Evolutionary conservation across 257 asterid genomes (phyloP).

Genomic region (Anisodus tanguticus): DNA sequence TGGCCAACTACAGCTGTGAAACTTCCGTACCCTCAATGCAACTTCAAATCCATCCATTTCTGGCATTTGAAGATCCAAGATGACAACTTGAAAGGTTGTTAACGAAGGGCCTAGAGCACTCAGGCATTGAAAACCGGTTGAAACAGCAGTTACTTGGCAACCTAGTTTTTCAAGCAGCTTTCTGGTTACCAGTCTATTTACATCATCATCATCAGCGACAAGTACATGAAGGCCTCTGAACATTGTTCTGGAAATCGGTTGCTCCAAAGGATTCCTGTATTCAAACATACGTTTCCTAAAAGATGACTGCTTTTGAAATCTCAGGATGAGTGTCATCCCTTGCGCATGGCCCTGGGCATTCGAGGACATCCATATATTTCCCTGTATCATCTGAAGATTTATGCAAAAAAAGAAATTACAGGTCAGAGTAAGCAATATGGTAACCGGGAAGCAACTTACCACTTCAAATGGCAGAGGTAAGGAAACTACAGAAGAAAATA

Average conservation of each 20-base stretch:
- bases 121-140: slow-evolving; percentile 50
- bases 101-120: slow-evolving; percentile 47
- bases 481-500: neutral
- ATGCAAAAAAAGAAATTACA: neutral
- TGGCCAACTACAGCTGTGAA: slow-evolving; percentile 50
- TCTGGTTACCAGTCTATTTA: slow-evolving; percentile 49
- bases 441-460: neutral
- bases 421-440: slow-evolving; percentile 14
- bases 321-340: slow-evolving; percentile 47
- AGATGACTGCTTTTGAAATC: slow-evolving; percentile 49
- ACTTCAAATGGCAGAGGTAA: neutral
- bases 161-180: slow-evolving; percentile 54
- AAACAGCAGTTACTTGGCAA: slow-evolving; percentile 51
- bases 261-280: slow-evolving; percentile 34
- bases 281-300: slow-evolving; percentile 44
- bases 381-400: slow-evolving; percentile 54
- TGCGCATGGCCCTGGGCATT: slow-evolving; percentile 45
- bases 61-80: slow-evolving; percentile 60
- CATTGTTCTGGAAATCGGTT: slow-evolving; percentile 31
- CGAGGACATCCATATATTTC: slow-evolving; percentile 53
- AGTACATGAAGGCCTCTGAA: slow-evolving; percentile 47
- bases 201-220: slow-evolving; percentile 46
- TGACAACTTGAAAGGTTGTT: slow-evolving; percentile 39
- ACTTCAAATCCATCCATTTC: slow-evolving; percentile 61
- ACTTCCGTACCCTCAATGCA: slow-evolving; percentile 50